These are phyloP conservation scores for Lipomyces anomalus DNA, from an alignment of 805 yeast species.

Conservation along the genomic window DNA sequence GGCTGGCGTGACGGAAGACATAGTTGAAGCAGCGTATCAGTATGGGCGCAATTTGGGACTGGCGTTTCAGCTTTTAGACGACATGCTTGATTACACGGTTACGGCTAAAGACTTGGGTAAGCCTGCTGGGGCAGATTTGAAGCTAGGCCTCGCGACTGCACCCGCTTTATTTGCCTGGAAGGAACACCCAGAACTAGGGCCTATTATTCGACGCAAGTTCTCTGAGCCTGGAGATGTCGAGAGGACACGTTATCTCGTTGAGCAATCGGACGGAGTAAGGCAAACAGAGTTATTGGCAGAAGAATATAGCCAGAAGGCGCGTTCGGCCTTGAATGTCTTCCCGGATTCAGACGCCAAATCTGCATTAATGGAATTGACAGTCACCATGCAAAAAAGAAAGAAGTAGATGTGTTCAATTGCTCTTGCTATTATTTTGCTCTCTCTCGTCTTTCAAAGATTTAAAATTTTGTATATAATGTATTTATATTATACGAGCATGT, in stretches of 20 bases:
- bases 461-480: no score
- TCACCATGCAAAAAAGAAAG: slow-evolving; percentile 72
- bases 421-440: no score
- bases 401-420: no score
- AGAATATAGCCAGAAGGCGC: slow-evolving; percentile 69
- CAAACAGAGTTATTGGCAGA: slow-evolving; percentile 73
- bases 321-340: slow-evolving; percentile 55
- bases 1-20: slow-evolving; percentile 68
- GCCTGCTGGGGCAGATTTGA: slow-evolving; percentile 92
- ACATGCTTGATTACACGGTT: slow-evolving; percentile 90
- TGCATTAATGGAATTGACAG: slow-evolving; percentile 79
- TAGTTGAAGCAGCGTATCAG: slow-evolving; percentile 81
- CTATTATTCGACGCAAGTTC: slow-evolving; percentile 77
- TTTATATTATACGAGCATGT: no score
- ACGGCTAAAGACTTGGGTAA: slow-evolving; percentile 81
- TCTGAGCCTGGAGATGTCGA: slow-evolving; percentile 76
- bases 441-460: no score
- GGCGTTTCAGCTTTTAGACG: slow-evolving; percentile 95
- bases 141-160: slow-evolving; percentile 93
- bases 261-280: slow-evolving; percentile 63
- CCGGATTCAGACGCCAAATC: slow-evolving; percentile 88
- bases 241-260: slow-evolving; percentile 49
- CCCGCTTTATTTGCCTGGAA: slow-evolving; percentile 95
- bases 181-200: slow-evolving; percentile 76
- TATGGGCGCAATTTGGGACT: slow-evolving; percentile 91